phyloP scores from a whole-genome alignment of 148 eudicot genomes.

The Persicaria tinctoria region DNA sequence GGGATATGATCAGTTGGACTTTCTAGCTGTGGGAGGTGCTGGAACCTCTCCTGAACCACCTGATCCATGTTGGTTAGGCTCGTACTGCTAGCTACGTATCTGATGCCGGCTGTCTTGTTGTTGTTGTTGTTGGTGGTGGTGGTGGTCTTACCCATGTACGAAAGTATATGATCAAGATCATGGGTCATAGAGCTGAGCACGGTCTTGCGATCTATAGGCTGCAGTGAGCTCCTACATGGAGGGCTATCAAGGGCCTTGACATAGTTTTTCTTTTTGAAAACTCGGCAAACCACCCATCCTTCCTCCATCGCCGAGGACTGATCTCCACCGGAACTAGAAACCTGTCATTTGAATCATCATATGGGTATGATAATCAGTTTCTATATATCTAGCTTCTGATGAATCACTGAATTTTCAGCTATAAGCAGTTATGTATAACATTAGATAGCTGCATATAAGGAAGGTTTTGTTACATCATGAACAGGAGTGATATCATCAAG shows the following conservation, averaged over 20 bases:
- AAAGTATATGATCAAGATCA: conserved; percentile 33
- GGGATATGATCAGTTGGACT: conserved; percentile 7
- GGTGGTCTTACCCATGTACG: conserved; percentile 31
- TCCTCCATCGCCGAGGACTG: neutral
- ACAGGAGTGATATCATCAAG: conserved; percentile 26
- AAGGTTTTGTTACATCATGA: conserved; percentile 13
- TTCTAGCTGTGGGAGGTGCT: conserved; percentile 35
- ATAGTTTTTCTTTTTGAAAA: conserved; percentile 10
- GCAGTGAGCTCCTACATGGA: neutral
- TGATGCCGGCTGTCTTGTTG: too few relatives aligned
- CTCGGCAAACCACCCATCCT: conserved; percentile 1
- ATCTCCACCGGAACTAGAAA: neutral
- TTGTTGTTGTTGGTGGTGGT: neutral
- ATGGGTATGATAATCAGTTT: too few relatives aligned
- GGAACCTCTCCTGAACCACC: conserved; percentile 10
- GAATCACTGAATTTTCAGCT: too few relatives aligned
- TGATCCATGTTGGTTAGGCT: neutral
- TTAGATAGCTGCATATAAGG: neutral
- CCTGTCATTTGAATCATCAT: conserved; percentile 1
- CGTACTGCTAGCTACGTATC: too few relatives aligned
- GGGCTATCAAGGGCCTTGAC: neutral
- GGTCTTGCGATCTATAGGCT: neutral
- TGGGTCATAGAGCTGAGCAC: neutral
- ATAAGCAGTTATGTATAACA: neutral
- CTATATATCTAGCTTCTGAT: too few relatives aligned